A percentile compares a stretch with the other conserved stretches of the same genome.
Evolutionary conservation across 1,284 basidiomycete species (phyloP).

Genomic region (Entoloma clypeatum): DNA sequence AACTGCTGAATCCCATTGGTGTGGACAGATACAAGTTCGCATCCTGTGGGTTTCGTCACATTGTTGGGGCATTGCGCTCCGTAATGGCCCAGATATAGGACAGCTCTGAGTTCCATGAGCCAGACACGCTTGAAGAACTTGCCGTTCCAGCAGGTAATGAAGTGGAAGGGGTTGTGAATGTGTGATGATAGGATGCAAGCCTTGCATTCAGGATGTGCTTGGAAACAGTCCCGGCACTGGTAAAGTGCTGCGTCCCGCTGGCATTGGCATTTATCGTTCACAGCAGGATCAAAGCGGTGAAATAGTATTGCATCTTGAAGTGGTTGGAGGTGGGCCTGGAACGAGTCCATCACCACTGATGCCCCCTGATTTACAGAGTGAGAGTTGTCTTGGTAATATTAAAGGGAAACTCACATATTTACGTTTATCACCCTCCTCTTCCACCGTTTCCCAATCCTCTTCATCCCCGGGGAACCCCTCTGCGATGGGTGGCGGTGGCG

Average conservation of each 20-base stretch:
- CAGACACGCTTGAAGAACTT: slow-evolving; percentile 10
- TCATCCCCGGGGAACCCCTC: too few relatives aligned
- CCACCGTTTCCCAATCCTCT: too few relatives aligned
- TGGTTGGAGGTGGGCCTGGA: slow-evolving; percentile 4
- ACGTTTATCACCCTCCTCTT: too few relatives aligned
- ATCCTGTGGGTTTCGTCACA: too few relatives aligned
- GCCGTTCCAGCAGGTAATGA: slow-evolving; percentile 20
- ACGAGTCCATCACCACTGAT: too few relatives aligned
- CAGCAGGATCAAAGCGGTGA: slow-evolving; percentile 4
- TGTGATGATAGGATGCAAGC: slow-evolving; percentile 18
- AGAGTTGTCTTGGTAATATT: too few relatives aligned
- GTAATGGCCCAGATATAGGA: slow-evolving; percentile 10
- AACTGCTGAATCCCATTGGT: too few relatives aligned
- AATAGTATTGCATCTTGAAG: slow-evolving; percentile 10
- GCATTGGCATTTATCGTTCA: slow-evolving; percentile 7
- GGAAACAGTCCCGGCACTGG: slow-evolving; percentile 20
- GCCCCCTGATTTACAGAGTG: too few relatives aligned
- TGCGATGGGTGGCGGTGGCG: too few relatives aligned
- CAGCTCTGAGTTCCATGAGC: slow-evolving; percentile 7
- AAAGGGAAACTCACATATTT: too few relatives aligned
- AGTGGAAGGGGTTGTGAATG: slow-evolving; percentile 18
- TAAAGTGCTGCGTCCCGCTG: slow-evolving; percentile 1
- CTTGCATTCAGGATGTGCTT: slow-evolving; percentile 10
- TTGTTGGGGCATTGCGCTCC: slow-evolving; percentile 13
- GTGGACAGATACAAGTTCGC: too few relatives aligned